These are phyloP conservation scores for Saururus chinensis DNA, from an alignment of 164 flowering plant species.

Conservation along the genomic window DNA sequence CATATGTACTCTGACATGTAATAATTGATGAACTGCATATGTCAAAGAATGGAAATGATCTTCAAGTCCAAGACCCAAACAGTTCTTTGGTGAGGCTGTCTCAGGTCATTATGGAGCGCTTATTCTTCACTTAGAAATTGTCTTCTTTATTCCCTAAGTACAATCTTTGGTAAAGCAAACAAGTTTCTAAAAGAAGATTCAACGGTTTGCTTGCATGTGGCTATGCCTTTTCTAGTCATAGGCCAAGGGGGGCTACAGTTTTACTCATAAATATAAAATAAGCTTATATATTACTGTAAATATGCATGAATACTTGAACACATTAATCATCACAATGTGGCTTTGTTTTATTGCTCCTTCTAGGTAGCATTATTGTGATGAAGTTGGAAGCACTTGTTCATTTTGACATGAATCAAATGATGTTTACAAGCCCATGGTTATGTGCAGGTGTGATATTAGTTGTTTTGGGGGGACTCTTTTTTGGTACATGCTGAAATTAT, in stretches of 20 bases:
- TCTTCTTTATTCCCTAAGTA: conserved; percentile 72
- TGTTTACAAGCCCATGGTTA: too few species aligned
- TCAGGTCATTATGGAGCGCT: conserved; percentile 40
- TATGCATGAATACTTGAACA: not conserved
- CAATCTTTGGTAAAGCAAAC: not conserved
- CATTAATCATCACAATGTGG: too few species aligned
- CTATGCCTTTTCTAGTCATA: too few species aligned
- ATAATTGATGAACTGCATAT: conserved; percentile 36
- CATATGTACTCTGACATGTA: conserved; percentile 20
- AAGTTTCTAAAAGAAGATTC: not conserved
- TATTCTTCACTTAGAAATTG: conserved; percentile 41
- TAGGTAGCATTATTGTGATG: conserved; percentile 84
- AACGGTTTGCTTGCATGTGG: too few species aligned
- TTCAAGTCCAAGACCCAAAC: conserved; percentile 8
- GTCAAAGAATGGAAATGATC: conserved; percentile 2
- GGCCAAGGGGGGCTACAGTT: not conserved
- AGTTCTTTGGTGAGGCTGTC: conserved; percentile 30
- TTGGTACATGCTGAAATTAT: too few species aligned
- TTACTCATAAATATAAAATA: not conserved
- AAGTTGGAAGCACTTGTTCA: conserved; percentile 53
- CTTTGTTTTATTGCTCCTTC: conserved; percentile 2
- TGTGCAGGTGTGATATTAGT: too few species aligned
- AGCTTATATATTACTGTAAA: not conserved
- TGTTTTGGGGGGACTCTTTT: too few species aligned
- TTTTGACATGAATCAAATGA: conserved; percentile 83